phyloP scores from a whole-genome alignment of 148 eudicot genomes.

The Persicaria maculosa region DNA sequence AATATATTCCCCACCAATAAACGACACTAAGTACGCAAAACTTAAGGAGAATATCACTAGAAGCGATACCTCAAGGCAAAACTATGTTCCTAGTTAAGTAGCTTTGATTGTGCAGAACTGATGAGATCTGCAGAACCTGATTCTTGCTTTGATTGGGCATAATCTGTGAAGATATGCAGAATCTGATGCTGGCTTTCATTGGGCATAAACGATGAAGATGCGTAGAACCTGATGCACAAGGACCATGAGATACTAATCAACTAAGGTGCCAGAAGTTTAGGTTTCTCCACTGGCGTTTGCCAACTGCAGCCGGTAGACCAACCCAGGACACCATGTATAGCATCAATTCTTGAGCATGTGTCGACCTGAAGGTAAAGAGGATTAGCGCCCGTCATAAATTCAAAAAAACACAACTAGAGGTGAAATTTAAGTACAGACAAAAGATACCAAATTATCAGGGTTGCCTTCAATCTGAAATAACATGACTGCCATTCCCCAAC shows the following conservation, averaged over 20 bases:
- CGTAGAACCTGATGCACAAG: neutral
- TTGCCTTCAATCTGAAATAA: constrained; percentile 79
- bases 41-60: constrained; percentile 6
- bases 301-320: constrained; percentile 96
- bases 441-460: constrained; percentile 61
- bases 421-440: neutral
- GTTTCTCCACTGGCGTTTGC: constrained; percentile 39
- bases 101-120: neutral
- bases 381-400: neutral
- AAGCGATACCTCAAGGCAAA: constrained; percentile 7
- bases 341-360: constrained; percentile 71
- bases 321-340: constrained; percentile 70
- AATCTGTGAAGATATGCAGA: neutral
- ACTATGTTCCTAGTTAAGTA: neutral
- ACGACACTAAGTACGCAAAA: constrained; percentile 7
- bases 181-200: neutral
- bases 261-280: constrained; percentile 41
- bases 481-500: constrained; percentile 70
- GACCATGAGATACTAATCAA: neutral
- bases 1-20: constrained; percentile 5
- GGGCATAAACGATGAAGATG: constrained; percentile 1
- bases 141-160: neutral
- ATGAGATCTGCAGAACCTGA: neutral
- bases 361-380: constrained; percentile 32
- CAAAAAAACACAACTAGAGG: neutral